Percentiles rank a stretch among this genome's conserved stretches.
These are phyloP conservation scores for Gorgonomyces haynaldii DNA, from an alignment of 192 early-diverging fungal species.

Conservation along the genomic window DNA sequence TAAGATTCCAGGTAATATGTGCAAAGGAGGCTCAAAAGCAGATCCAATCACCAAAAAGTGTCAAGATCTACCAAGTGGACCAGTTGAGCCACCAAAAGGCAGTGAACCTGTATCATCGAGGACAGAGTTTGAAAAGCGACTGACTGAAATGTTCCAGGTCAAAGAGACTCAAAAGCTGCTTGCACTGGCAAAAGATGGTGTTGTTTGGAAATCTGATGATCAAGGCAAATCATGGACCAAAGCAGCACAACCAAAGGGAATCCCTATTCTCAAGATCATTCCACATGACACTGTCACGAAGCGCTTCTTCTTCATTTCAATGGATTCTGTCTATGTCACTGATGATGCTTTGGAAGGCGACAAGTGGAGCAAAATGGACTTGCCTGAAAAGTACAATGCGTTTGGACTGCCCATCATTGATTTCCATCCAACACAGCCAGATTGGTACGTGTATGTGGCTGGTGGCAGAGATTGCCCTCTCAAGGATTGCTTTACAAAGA, in stretches of 20 bases:
- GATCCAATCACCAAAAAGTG: slow-evolving; percentile 3
- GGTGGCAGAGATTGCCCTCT: slow-evolving; percentile 25
- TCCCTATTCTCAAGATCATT: slow-evolving; percentile 40
- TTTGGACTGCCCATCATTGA: slow-evolving; percentile 63
- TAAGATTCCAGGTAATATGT: slow-evolving; percentile 74
- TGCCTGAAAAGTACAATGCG: slow-evolving; percentile 53
- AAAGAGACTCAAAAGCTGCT: slow-evolving; percentile 50
- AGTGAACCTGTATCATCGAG: background rate
- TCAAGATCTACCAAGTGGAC: background rate
- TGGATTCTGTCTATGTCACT: slow-evolving; percentile 19
- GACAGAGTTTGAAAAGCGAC: slow-evolving; percentile 29
- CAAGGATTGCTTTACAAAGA: slow-evolving; percentile 52
- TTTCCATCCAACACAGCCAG: slow-evolving; percentile 75
- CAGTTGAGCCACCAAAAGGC: too few relatives aligned
- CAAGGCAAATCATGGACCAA: slow-evolving; percentile 65
- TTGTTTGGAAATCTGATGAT: slow-evolving; percentile 57
- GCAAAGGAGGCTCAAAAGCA: slow-evolving; percentile 32
- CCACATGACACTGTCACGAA: slow-evolving; percentile 59
- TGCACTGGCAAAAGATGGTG: slow-evolving; percentile 41
- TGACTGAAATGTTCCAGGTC: slow-evolving; percentile 56
- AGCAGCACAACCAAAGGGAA: slow-evolving; percentile 33
- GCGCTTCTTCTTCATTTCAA: slow-evolving; percentile 38
- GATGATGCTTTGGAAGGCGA: slow-evolving; percentile 44
- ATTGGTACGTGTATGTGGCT: slow-evolving; percentile 80
- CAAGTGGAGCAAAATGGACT: slow-evolving; percentile 16